These are phyloP conservation scores for Candida maltosa DNA, from an alignment of 805 yeast species.

Conservation along the genomic window DNA sequence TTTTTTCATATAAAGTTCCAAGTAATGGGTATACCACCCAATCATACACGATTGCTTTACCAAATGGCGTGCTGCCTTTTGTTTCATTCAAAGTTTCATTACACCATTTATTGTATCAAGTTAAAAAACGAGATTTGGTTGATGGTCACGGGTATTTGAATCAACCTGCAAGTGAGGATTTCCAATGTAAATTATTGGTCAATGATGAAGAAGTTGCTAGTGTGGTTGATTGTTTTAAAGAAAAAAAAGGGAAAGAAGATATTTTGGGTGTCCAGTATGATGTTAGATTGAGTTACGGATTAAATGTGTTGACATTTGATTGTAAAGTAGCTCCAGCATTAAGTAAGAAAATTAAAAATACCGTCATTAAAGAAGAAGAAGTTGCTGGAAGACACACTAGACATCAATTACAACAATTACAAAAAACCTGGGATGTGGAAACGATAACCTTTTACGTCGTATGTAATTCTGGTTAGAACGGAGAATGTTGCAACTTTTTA, in stretches of 20 bases:
- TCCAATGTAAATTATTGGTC: slow-evolving; percentile 35
- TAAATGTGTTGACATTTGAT: slow-evolving; percentile 37
- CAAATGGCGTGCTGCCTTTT: slow-evolving; percentile 32
- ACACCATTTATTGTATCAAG: slow-evolving; percentile 28
- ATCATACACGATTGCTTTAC: slow-evolving; percentile 34
- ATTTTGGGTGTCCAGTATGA: slow-evolving; percentile 32
- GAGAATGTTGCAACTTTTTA: slow-evolving; percentile 1
- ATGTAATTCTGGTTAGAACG: slow-evolving; percentile 19
- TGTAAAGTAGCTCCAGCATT: slow-evolving; percentile 39
- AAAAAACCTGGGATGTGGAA: slow-evolving; percentile 46
- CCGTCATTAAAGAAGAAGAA: slow-evolving; percentile 16
- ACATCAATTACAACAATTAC: slow-evolving; percentile 43
- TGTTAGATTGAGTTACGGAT: slow-evolving; percentile 36
- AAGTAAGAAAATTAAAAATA: slow-evolving; percentile 32
- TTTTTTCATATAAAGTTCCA: slow-evolving; percentile 36
- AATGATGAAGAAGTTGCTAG: slow-evolving; percentile 36
- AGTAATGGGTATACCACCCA: slow-evolving; percentile 38
- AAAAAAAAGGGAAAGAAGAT: slow-evolving; percentile 15
- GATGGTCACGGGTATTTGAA: slow-evolving; percentile 29
- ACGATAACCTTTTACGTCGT: slow-evolving; percentile 31
- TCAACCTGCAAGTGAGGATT: slow-evolving; percentile 37
- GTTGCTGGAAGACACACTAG: slow-evolving; percentile 42
- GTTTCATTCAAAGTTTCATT: slow-evolving; percentile 32
- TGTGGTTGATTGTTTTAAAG: slow-evolving; percentile 31
- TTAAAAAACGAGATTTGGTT: slow-evolving; percentile 29